These are phyloP conservation scores for Crucibulum parvulum DNA, from an alignment of 1,284 basidiomycete species.

Conservation along the genomic window DNA sequence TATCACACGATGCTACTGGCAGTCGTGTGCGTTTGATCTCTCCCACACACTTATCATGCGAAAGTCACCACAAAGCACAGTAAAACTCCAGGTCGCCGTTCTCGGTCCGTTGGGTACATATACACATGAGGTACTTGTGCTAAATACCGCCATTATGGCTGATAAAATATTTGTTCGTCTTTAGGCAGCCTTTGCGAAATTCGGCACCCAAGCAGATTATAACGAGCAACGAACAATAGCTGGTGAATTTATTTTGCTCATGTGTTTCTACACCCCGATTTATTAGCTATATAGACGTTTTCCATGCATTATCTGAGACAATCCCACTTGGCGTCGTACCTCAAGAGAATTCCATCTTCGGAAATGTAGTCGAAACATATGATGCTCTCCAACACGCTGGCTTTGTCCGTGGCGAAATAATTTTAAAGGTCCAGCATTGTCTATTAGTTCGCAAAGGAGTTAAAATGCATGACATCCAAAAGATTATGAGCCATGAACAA, in stretches of 20 bases:
- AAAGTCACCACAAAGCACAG: too few relatives aligned
- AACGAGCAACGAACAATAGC: slow-evolving; percentile 59
- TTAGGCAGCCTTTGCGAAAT: slow-evolving; percentile 67
- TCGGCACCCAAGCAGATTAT: slow-evolving; percentile 59
- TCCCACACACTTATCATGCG: not conserved
- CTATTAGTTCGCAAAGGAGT: slow-evolving; percentile 66
- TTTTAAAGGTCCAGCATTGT: slow-evolving; percentile 71
- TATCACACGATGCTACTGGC: too few relatives aligned
- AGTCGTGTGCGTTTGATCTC: not conserved
- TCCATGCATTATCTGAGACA: slow-evolving; percentile 48
- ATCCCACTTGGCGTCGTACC: slow-evolving; percentile 64
- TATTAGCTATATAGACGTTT: slow-evolving; percentile 55
- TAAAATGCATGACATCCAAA: slow-evolving; percentile 54
- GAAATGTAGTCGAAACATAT: slow-evolving; percentile 77
- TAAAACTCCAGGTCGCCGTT: slow-evolving; percentile 48
- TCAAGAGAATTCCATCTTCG: slow-evolving; percentile 80
- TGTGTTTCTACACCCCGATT: not conserved
- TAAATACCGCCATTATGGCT: not conserved
- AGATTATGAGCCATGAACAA: slow-evolving; percentile 79
- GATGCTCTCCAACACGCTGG: slow-evolving; percentile 60
- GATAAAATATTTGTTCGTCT: not conserved
- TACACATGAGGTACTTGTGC: slow-evolving; percentile 68
- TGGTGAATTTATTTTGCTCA: slow-evolving; percentile 40
- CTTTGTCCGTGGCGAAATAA: slow-evolving; percentile 65
- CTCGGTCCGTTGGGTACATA: slow-evolving; percentile 81